Conservation (phyloP, 805 yeast genomes). For the Wickerhamiella parazyma region DNA sequence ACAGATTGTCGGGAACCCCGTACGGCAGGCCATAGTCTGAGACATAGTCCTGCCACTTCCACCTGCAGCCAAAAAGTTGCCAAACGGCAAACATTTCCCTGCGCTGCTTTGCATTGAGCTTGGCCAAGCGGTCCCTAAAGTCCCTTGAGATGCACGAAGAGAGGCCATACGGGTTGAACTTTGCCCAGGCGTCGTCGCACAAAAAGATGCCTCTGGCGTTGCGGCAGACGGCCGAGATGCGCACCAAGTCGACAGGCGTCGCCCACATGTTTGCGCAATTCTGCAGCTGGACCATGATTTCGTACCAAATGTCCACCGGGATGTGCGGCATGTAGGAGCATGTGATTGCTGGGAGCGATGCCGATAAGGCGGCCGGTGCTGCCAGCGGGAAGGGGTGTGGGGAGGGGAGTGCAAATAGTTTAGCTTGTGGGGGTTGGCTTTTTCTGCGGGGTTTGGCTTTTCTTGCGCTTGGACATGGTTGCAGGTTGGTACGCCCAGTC, state of each 20-base stretch:
- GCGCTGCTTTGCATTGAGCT: neutral
- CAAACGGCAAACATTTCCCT: conserved; percentile 1
- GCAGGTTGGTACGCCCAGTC: conserved; percentile 16
- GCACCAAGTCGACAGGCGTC: neutral
- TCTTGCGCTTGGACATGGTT: neutral
- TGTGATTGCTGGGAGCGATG: too few relatives aligned
- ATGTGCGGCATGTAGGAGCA: neutral
- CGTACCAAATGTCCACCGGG: neutral
- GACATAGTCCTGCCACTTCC: conserved; percentile 6
- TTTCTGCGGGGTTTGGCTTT: too few relatives aligned
- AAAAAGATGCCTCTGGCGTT: neutral
- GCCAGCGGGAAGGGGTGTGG: too few relatives aligned
- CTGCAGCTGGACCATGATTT: neutral
- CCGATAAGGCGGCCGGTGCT: too few relatives aligned
- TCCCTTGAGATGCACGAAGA: neutral
- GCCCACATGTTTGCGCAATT: neutral
- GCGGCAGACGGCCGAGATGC: neutral
- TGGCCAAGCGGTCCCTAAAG: neutral
- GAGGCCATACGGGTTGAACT: conserved; percentile 3
- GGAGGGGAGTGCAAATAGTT: too few relatives aligned
- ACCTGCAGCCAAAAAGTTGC: conserved; percentile 1
- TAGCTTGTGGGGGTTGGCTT: too few relatives aligned
- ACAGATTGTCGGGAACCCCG: conserved; percentile 6
- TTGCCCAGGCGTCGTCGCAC: conserved; percentile 3
- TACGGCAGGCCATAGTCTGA: conserved; percentile 5